Evolutionary conservation across 2,329 filamentous ascomycete species (phyloP), one percentile per base, ranked within the genome.

Genomic region (Trichoderma sp.): DNA sequence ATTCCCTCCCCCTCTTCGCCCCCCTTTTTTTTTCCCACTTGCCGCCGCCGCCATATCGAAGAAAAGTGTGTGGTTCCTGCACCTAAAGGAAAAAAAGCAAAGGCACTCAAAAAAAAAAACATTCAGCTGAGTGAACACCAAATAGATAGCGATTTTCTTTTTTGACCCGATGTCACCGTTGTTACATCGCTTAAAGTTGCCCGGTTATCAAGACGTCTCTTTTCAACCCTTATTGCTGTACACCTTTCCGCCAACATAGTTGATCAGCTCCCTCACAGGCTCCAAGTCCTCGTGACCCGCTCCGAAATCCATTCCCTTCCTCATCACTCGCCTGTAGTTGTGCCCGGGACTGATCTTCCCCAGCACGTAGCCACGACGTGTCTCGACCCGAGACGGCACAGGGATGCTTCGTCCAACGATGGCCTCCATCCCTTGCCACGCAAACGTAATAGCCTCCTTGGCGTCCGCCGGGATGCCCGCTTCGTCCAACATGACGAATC

Each of bases 351-450:
- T 81, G 13, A 88, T 79, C 72, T 88, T 88, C 4, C 87, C 87
- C 5, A 88, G 79, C 1, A 88, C 81, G 72, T 84, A 85, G 58
- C 81, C 79, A 68, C 78, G 76, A 35, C 83, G 78, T 27, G 85
- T 86, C 77, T 88, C 86, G 2, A 87, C 86, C 8, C 83, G 78
- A 65, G 74, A 73, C 2, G 86, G 86, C 10, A 89, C 84, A 0
- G 83, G 84, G 58, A 88, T 86, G 33, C 81, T 83, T 19, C 87
- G 80, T 8, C 85, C 86, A 0, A 87, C 82, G 19, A 89, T 75
- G 2, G 86, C 85, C 74, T 89, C 86, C 82, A 89, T 85, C 3
- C 83, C 87, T 76, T 88, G 86, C 83, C 85, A 87, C 4, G 88
- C 87, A 74, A 89, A 88, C 5, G 73, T 76, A 43, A 77, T 72